These are phyloP conservation scores for Pythium periplocum DNA, from an alignment of 352 stramenopile genomes.

Conservation along the genomic window DNA sequence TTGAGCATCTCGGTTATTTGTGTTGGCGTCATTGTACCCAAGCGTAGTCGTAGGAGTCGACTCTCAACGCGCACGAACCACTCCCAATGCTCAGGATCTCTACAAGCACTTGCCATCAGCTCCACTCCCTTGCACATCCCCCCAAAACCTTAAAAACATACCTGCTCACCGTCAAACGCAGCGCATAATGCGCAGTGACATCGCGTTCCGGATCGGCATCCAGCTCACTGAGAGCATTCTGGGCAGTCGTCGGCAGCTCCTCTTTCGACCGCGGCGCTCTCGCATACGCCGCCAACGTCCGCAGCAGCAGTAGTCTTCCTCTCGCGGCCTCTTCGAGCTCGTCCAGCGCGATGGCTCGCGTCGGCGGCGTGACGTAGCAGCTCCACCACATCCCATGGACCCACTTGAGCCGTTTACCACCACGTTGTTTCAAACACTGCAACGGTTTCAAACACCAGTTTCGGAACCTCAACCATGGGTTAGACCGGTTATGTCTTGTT, in stretches of 20 bases:
- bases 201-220: constrained; percentile 15
- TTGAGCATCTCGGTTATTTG: constrained; percentile 18
- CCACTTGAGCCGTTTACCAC: not conserved
- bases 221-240: constrained; percentile 4
- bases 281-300: constrained; percentile 7
- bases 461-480: no score
- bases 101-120: constrained; percentile 1
- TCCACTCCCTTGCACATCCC: no score
- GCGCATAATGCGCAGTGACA: constrained; percentile 11
- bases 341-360: constrained; percentile 88
- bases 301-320: constrained; percentile 56
- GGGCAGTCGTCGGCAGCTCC: constrained; percentile 7
- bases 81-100: constrained; percentile 30
- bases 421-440: no score
- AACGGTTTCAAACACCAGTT: no score
- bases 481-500: no score
- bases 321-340: constrained; percentile 90
- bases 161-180: constrained; percentile 18
- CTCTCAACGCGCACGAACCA: constrained; percentile 54
- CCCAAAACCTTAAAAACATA: constrained; percentile 7
- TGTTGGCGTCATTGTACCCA: not conserved
- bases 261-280: constrained; percentile 8
- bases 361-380: constrained; percentile 86
- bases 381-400: constrained; percentile 4
- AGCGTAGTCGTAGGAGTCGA: constrained; percentile 1